Base-by-base conservation (phyloP, 2,329 filamentous ascomycete species). In the Trichoderma koningiopsis region DNA sequence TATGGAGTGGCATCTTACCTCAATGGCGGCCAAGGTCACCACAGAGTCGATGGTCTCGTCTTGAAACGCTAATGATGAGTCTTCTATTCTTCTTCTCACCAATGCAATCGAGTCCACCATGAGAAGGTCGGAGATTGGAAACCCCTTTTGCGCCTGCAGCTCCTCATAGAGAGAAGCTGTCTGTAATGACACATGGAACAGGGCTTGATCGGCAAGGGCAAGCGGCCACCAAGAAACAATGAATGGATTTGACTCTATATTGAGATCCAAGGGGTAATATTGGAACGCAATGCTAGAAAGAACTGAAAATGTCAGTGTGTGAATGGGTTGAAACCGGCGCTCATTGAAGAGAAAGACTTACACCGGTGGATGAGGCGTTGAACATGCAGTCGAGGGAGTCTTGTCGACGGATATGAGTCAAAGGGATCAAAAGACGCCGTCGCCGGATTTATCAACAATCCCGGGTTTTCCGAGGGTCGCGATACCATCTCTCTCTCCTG, bases 171-270 rank as follows among this genome's bases (percentile, higher is more conserved):
- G 63, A 47, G 63, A 66, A 11, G 63, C 63, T 5, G 63, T 66
- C 53, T 66, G 63, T 27, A 66, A 49, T n/a, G 63, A 66, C 10
- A 66, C 63, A 56, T 66, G 63, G 27, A 66, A 66, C 4, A 66
- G 16, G 11, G 63, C 63, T 3, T 58, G 63, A 19, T 66, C 63
- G 1, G 63, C 63, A 33, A 66, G 63, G 2, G 63, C 63, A n/a
- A 66, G 63, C 19, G 63, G 63, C 63, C 63, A 66, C 63, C 63
- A 66, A 3, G 63, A 66, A 16, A 66, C 63, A 47, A 66, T 66
- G 37, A 66, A 66, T 7, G 63, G 63, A 19, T 66, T 66, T 4
- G 63, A 66, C 4, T 49, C 63, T 53, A 66, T 66, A 8, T 49
- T 58, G 14, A 66, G 63, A 31, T 66, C 63, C n/a, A 66, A 7